Evolutionary conservation across 169 alveolate genomes (phyloP).

Genomic region (Eimeria acervulina): DNA sequence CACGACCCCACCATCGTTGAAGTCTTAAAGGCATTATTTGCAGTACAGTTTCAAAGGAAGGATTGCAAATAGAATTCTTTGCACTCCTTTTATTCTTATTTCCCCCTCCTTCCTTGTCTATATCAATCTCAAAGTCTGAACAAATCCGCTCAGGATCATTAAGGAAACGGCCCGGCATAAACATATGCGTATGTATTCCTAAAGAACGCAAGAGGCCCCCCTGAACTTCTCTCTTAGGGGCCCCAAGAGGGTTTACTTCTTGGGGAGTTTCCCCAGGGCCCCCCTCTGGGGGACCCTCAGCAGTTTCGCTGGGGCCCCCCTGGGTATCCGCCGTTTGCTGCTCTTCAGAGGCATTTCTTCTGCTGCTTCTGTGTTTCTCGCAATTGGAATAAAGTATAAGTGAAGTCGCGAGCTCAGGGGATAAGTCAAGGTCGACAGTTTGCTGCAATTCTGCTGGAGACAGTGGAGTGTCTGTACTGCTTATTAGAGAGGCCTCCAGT

Average conservation of each 20-base stretch:
- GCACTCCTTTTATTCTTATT: neutral
- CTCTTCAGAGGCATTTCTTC: neutral
- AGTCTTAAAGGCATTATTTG: conserved; percentile 50
- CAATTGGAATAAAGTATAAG: neutral
- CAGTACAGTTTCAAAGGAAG: conserved; percentile 58
- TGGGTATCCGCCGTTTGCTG: neutral
- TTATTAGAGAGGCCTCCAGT: neutral
- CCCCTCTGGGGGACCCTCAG: neutral
- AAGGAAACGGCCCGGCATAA: conserved; percentile 42
- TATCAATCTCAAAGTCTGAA: neutral
- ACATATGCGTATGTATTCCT: conserved; percentile 1
- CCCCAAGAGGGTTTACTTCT: neutral
- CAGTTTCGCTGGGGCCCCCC: neutral
- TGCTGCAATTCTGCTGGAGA: neutral
- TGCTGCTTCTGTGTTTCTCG: neutral
- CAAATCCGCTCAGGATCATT: conserved; percentile 32
- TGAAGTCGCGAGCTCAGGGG: conserved; percentile 16
- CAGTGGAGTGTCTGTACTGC: neutral
- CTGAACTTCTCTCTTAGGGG: neutral
- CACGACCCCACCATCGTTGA: conserved; percentile 69
- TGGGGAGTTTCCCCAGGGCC: neutral
- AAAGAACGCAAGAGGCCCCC: neutral
- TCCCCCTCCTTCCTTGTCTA: neutral
- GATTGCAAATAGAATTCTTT: neutral
- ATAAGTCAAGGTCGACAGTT: neutral